Conservation (phyloP, 345 rosid genomes). For the Pelargonium nanum region DNA sequence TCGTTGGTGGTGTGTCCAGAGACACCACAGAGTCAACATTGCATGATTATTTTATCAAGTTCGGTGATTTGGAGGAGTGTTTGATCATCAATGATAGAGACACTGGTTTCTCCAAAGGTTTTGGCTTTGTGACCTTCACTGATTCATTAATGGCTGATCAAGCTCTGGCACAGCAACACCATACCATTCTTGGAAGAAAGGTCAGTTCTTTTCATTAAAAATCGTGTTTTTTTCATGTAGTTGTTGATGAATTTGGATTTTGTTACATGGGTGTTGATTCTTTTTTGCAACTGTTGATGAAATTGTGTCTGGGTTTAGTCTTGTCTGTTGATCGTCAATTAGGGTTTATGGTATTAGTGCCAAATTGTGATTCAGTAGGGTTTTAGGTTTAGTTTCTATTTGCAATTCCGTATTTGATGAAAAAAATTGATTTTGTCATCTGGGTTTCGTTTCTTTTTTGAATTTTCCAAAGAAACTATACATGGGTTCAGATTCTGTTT, state of each 20-base stretch:
- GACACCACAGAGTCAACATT: not conserved
- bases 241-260: too few relatives aligned
- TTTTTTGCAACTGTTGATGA: too few relatives aligned
- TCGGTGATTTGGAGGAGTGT: not conserved
- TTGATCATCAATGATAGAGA: not conserved
- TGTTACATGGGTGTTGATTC: too few relatives aligned
- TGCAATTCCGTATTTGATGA: not conserved
- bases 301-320: too few relatives aligned
- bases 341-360: too few relatives aligned
- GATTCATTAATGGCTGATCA: not conserved
- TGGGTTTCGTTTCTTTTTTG: too few relatives aligned
- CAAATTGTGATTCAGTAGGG: too few relatives aligned
- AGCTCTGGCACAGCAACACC: not conserved
- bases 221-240: not conserved
- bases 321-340: too few relatives aligned
- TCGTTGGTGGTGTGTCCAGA: not conserved
- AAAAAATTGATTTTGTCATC: too few relatives aligned
- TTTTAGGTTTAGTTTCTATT: not conserved
- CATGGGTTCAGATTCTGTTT: not conserved
- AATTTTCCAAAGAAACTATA: too few relatives aligned
- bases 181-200: not conserved
- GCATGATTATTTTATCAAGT: not conserved
- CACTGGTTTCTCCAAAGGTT: not conserved
- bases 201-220: not conserved
- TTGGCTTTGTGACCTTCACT: not conserved